Percentiles rank a stretch among this genome's conserved stretches.
Evolutionary conservation across 2,329 filamentous ascomycete species (phyloP).

Genomic region (Phialophora chinensis): DNA sequence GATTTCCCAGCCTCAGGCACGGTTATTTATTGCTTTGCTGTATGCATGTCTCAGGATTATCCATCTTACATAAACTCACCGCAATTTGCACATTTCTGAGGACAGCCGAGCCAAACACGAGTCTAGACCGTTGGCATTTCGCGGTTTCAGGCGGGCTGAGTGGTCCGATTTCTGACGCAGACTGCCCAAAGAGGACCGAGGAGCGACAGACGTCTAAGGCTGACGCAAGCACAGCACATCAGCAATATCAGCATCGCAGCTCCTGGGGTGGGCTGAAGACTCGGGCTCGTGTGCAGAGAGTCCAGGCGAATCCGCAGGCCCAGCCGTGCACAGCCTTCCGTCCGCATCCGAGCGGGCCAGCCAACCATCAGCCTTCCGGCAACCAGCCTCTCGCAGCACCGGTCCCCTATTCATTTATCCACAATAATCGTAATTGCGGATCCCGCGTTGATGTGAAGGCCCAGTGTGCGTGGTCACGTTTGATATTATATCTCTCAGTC

Average conservation of each 20-base stretch:
- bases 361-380: slow-evolving; percentile 26
- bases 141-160: slow-evolving; percentile 10
- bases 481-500: slow-evolving; percentile 22
- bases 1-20: slow-evolving; percentile 7
- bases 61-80: slow-evolving; percentile 28
- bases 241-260: slow-evolving; percentile 17
- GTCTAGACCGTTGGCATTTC: background rate
- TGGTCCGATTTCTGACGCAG: slow-evolving; percentile 18
- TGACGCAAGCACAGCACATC: slow-evolving; percentile 31
- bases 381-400: slow-evolving; percentile 6
- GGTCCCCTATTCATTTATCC: slow-evolving; percentile 15
- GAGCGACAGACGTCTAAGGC: slow-evolving; percentile 23
- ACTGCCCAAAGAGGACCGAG: slow-evolving; percentile 15
- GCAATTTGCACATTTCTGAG: slow-evolving; percentile 10
- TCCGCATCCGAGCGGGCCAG: slow-evolving; percentile 29
- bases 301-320: background rate
- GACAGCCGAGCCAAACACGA: slow-evolving; percentile 14
- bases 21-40: slow-evolving; percentile 12
- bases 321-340: slow-evolving; percentile 28
- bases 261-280: background rate
- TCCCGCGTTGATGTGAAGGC: slow-evolving; percentile 15
- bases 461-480: slow-evolving; percentile 18
- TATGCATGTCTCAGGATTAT: slow-evolving; percentile 26
- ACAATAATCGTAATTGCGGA: slow-evolving; percentile 20
- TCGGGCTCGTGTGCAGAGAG: background rate